These are phyloP conservation scores for Acer campestre DNA, from an alignment of 345 rosid genomes.

Conservation along the genomic window DNA sequence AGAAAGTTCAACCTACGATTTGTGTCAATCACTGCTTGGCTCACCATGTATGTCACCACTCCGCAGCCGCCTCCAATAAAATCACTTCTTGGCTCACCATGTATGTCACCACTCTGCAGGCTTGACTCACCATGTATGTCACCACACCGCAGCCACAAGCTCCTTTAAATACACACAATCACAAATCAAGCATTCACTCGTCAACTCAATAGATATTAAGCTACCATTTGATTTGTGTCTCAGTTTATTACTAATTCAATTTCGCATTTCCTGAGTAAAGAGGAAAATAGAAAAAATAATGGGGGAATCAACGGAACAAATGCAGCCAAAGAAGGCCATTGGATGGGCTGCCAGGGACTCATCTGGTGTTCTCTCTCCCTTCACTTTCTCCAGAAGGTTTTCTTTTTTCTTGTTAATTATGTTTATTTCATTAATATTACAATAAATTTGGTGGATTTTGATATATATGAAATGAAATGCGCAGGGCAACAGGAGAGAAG, in stretches of 20 bases:
- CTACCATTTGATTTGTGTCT: no score
- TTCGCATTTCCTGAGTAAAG: not conserved
- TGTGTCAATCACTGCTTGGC: no score
- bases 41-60: no score
- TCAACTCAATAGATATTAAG: no score
- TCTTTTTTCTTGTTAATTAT: no score
- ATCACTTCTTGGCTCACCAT: not conserved
- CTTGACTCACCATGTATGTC: not conserved
- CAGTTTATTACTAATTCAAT: no score
- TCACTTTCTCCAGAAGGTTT: constrained; percentile 56
- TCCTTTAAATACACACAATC: not conserved
- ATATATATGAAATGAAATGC: no score
- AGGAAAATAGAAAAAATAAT: constrained; percentile 3
- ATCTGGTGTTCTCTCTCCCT: constrained; percentile 61
- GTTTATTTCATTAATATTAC: no score
- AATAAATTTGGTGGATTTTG: no score
- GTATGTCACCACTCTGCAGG: not conserved
- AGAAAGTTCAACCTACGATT: no score
- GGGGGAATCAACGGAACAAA: constrained; percentile 16
- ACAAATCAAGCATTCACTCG: not conserved
- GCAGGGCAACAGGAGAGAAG: constrained; percentile 54
- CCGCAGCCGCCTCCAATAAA: no score
- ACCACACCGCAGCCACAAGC: not conserved
- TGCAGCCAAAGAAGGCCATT: constrained; percentile 35
- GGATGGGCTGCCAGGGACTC: constrained; percentile 71